Evolutionary conservation across 306 rosid species (phyloP), one percentile per base, ranked within the genome.

Genomic region (Prosopis cineraria): DNA sequence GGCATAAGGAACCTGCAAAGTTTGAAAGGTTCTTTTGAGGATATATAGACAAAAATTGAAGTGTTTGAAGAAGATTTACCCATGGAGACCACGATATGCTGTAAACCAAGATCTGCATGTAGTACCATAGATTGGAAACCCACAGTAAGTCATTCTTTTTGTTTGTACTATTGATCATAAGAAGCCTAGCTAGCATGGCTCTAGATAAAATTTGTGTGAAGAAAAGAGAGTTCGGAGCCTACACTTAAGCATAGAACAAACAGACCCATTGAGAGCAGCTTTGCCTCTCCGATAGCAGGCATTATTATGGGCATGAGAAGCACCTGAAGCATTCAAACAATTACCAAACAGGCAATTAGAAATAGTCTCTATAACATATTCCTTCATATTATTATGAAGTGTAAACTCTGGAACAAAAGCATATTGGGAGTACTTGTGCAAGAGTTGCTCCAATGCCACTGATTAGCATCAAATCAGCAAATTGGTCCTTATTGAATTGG

Each of bases 1-100:
- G 39, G 87, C 96, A 89, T 92, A 95, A 48, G 98, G 98, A 78
- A 95, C 98, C 98, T 95, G 93, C 81, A 78, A 39, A 68, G 45
- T 72, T 81, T 73, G 41, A 31, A 69, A 64, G 68, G 34, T 79
- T 82, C 68, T 27, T 71, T 47, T 40, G 20, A 68, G 20, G 16
- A 19, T 10, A 64, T 39, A 65, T 55, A 55, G 52, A 59, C 39
- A 77, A 75, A 76, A 27, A 10, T 17, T 7, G 22, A 24, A 17
- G 60, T 44, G 25, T 73, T 59, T 19, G 12, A 56, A 77, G 63
- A 67, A 66, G 13, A 76, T 22, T 89, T 91, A 95, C 98, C 98
- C 98, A 92, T 84, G 60, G 68, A 36, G 93, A 48, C 98, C 98
- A 95, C 3, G 98, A 70, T 64, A 91, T 2, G 86, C 98, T 89